A percentile compares a stretch with the other conserved stretches of the same genome.
Evolutionary conservation across 805 yeast species (phyloP).

Genomic region (Candida coquimbonensis): DNA sequence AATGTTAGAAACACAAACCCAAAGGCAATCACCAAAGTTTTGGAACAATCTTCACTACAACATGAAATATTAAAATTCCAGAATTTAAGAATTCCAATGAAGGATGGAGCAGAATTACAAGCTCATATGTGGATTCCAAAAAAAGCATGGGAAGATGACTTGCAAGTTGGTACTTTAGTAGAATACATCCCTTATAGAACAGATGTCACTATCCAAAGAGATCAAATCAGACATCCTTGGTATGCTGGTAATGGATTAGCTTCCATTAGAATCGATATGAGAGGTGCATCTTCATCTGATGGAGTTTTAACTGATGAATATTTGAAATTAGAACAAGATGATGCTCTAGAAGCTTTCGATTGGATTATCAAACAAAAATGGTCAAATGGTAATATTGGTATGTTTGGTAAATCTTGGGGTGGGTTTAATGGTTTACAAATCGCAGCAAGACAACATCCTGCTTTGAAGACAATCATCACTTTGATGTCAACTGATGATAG

Average conservation of each 20-base stretch:
- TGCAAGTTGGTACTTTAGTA: conserved; percentile 31
- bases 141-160: conserved; percentile 23
- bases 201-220: conserved; percentile 38
- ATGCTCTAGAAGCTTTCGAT: conserved; percentile 35
- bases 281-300: conserved; percentile 39
- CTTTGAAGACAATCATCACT: conserved; percentile 36
- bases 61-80: conserved; percentile 27
- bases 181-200: conserved; percentile 42
- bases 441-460: conserved; percentile 41
- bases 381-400: conserved; percentile 40
- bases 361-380: conserved; percentile 34
- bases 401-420: conserved; percentile 46
- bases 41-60: conserved; percentile 25
- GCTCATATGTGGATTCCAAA: conserved; percentile 41
- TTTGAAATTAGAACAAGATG: conserved; percentile 37
- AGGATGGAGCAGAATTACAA: conserved; percentile 31
- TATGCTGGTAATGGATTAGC: conserved; percentile 42
- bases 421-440: conserved; percentile 41
- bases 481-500: conserved; percentile 42
- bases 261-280: conserved; percentile 39
- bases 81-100: conserved; percentile 30
- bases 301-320: conserved; percentile 36
- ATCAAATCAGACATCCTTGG: conserved; percentile 38
- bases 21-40: conserved; percentile 17
- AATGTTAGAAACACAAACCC: conserved; percentile 32